Base-by-base conservation (phyloP, 1,284 basidiomycete species). In the Coniferiporia sulphurascens region DNA sequence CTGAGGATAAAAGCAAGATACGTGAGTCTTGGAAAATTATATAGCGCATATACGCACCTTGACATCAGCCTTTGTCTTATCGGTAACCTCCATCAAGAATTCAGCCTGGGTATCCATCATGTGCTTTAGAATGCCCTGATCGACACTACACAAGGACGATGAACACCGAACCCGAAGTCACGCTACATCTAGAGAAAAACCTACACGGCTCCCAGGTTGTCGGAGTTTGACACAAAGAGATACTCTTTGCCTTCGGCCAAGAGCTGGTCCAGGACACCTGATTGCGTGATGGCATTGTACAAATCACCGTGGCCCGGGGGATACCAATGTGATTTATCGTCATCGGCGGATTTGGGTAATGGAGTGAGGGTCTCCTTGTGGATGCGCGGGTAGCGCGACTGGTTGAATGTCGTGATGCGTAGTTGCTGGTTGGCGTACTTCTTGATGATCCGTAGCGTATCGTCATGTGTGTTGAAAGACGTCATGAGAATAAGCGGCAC, bases 21-120 rank as follows among this genome's bases (percentile, higher is more conserved):
- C 38, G 9, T 41, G 7, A 41, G 34, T n/a, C 27, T n/a, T 34
- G n/a, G n/a, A 17, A 45, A 43, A 43, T 58, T 21, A 53, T 36
- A 10, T n/a, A 34, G 19, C 12, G 35, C 43, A 50, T 27, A 27
- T 27, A 61, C 17, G 21, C 50, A 74, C 80, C 81, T 99, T 99
- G 78, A 99, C 89, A 74, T 99, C 96, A 61, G 97, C 97, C 83
- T 99, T 99, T 72, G 97, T 99, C 87, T 99, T 99, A 83, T 99
- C 95, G 4, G 97, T 99, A 65, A 99, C 95, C 77, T 99, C 96
- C 95, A 97, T 97, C 72, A 98, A 74, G 80, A 96, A 97, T 76
- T 96, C 93, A 53, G 91, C 85, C 67, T 89, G 80, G 10, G 84
- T 82, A 68, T 95, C 87, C 61, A 94, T 88, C 90, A 97, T 95